These are phyloP conservation scores for Mycena filopes DNA, from an alignment of 768 basidiomycete species.

Conservation along the genomic window DNA sequence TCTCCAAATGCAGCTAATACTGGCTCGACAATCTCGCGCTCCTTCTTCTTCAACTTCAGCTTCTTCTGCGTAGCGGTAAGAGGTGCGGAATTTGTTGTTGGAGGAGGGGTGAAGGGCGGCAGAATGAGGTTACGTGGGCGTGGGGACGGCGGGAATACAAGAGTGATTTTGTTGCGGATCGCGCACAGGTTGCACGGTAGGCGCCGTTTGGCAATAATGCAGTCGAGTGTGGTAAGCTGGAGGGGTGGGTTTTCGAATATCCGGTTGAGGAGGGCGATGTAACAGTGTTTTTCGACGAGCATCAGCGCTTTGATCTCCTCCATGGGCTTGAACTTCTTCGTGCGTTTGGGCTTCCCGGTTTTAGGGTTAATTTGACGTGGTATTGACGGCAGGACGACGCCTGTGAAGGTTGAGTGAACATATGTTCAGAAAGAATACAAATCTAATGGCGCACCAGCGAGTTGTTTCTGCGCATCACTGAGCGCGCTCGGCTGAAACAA, in stretches of 20 bases:
- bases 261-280: background rate
- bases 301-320: background rate
- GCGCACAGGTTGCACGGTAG: slow-evolving; percentile 1
- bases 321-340: background rate
- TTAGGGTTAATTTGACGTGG: background rate
- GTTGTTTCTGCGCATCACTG: background rate
- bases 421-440: no score
- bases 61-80: background rate
- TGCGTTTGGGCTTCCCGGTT: background rate
- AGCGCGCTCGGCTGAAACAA: background rate
- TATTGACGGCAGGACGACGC: background rate
- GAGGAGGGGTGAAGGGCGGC: background rate
- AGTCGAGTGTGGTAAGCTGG: background rate
- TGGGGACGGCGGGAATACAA: background rate
- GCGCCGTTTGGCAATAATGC: background rate
- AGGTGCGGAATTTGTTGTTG: background rate
- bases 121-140: background rate
- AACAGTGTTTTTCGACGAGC: background rate
- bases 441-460: background rate
- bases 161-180: background rate
- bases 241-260: background rate
- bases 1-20: background rate
- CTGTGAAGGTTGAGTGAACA: background rate
- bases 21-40: background rate
- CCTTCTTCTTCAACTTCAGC: background rate